Evolutionary conservation across 495 filamentous ascomycete species (phyloP).

Genomic region (Aspergillus haitiensis): DNA sequence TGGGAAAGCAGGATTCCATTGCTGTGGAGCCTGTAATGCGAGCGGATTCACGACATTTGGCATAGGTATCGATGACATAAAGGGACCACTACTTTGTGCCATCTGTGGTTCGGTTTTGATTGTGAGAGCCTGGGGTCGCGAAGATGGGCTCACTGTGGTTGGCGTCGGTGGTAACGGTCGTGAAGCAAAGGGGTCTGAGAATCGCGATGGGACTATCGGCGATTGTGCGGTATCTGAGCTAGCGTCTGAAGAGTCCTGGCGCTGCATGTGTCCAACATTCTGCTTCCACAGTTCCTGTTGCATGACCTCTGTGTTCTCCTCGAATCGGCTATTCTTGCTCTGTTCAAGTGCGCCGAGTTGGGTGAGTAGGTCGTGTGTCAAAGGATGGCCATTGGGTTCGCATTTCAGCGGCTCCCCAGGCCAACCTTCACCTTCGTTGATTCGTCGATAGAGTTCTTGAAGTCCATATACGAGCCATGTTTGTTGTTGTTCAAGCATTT

Average conservation of each 20-base stretch:
- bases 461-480: slow-evolving; percentile 60
- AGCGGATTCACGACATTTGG: slow-evolving; percentile 45
- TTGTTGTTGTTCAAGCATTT: slow-evolving; percentile 73
- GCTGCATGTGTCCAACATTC: slow-evolving; percentile 49
- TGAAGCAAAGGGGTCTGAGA: slow-evolving; percentile 39
- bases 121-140: slow-evolving; percentile 24
- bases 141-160: slow-evolving; percentile 38
- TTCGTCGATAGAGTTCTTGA: slow-evolving; percentile 59
- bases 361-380: slow-evolving; percentile 65
- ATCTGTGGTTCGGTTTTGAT: slow-evolving; percentile 39
- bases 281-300: slow-evolving; percentile 55
- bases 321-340: slow-evolving; percentile 55
- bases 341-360: slow-evolving; percentile 56
- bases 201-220: slow-evolving; percentile 36
- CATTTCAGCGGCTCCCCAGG: slow-evolving; percentile 52
- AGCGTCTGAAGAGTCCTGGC: slow-evolving; percentile 53
- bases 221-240: slow-evolving; percentile 56
- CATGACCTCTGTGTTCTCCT: slow-evolving; percentile 56
- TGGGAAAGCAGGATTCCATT: slow-evolving; percentile 36
- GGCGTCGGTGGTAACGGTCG: slow-evolving; percentile 40
- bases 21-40: slow-evolving; percentile 37
- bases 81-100: slow-evolving; percentile 20
- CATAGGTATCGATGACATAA: slow-evolving; percentile 32
- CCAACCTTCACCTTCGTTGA: slow-evolving; percentile 54
- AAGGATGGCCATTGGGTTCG: slow-evolving; percentile 57